Percentiles rank a stretch among this genome's conserved stretches.
Evolutionary conservation across 2,329 filamentous ascomycete genomes (phyloP).

Genomic region (Aspergillus viridinutans): DNA sequence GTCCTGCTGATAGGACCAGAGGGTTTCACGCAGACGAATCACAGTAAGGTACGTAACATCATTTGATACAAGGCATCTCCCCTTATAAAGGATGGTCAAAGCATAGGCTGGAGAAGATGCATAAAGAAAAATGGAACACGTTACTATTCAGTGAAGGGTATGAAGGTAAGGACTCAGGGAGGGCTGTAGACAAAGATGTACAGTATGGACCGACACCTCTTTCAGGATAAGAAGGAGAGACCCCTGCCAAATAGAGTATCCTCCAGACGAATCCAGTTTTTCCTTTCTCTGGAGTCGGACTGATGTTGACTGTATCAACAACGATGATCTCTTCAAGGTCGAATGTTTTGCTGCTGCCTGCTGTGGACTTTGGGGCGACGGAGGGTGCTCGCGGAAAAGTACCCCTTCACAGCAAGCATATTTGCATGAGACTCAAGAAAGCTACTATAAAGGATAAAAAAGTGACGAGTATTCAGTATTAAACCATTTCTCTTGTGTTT

Average conservation of each 20-base stretch:
- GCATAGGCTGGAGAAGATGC: neutral
- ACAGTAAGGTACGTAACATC: neutral
- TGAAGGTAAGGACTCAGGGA: neutral
- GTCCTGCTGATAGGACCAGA: neutral
- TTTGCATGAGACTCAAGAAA: neutral
- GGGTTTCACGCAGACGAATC: neutral
- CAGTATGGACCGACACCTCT: neutral
- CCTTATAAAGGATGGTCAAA: neutral
- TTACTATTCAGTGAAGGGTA: neutral
- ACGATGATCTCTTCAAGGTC: neutral
- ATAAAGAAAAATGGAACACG: neutral
- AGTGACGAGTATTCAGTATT: neutral
- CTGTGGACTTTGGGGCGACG: neutral
- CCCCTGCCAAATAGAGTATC: neutral
- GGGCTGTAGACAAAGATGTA: neutral
- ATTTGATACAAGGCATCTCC: neutral
- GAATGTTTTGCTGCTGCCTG: neutral
- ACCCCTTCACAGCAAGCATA: neutral
- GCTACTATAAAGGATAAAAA: neutral
- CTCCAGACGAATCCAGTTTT: neutral
- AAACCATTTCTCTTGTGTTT: neutral
- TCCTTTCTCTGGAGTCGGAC: neutral
- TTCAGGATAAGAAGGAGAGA: neutral
- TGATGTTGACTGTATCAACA: neutral
- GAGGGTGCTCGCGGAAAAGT: neutral